Evolutionary conservation across 352 stramenopile genomes (phyloP).

Genomic region (Sclerospora graminicola): DNA sequence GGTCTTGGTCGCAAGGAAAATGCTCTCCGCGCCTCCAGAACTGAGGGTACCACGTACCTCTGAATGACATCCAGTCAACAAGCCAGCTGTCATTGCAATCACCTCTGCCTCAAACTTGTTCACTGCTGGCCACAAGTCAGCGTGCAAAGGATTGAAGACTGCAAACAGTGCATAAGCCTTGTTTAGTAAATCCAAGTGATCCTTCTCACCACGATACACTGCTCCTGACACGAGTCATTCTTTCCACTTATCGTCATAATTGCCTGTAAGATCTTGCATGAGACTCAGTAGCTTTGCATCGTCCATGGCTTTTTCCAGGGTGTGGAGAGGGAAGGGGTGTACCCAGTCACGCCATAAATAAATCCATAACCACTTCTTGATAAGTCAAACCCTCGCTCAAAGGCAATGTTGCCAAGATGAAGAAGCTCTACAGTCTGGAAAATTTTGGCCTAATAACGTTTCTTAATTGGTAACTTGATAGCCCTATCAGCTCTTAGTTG

Average conservation of each 20-base stretch:
- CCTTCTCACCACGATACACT: constrained; percentile 89
- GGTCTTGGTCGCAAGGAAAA: constrained; percentile 91
- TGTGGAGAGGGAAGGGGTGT: no score
- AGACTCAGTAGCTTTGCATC: no score
- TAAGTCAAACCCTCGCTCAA: no score
- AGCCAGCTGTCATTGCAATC: constrained; percentile 83
- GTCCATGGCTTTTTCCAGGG: constrained; percentile 62
- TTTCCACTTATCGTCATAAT: constrained; percentile 89
- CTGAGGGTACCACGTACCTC: constrained; percentile 87
- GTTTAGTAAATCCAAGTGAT: constrained; percentile 85
- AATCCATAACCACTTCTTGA: no score
- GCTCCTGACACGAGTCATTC: constrained; percentile 89
- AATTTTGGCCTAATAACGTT: no score
- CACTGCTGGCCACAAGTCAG: no score
- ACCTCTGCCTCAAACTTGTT: constrained; percentile 92
- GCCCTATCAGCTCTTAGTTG: no score
- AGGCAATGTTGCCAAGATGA: no score
- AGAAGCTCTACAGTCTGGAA: no score
- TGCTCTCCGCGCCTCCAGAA: constrained; percentile 94
- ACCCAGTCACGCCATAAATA: no score
- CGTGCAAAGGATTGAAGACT: constrained; percentile 92
- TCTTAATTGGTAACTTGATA: no score
- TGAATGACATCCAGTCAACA: constrained; percentile 67
- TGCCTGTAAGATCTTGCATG: constrained; percentile 54
- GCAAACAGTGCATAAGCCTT: constrained; percentile 86